A percentile compares a stretch with the other conserved stretches of the same genome.
phyloP scores from a whole-genome alignment of 208 protist genomes.

The Leishmania braziliensis region DNA sequence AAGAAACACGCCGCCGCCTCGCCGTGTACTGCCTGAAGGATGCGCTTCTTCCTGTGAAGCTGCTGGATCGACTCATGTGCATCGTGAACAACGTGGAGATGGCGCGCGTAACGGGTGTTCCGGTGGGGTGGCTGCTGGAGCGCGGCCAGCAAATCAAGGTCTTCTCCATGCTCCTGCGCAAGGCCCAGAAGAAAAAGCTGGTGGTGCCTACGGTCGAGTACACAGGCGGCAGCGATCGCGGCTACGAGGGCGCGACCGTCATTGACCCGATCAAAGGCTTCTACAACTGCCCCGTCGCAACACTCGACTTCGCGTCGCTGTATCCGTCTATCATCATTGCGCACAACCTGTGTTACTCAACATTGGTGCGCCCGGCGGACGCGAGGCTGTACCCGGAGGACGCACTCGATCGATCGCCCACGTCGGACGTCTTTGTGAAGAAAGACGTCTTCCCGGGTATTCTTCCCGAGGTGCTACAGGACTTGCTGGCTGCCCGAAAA shows the following conservation, averaged over 20 bases:
- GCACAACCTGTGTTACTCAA: slow-evolving; percentile 99
- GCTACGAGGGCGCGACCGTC: slow-evolving; percentile 98
- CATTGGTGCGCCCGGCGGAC: slow-evolving; percentile 63
- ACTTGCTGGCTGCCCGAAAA: slow-evolving; percentile 81
- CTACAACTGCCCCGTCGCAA: slow-evolving; percentile 98
- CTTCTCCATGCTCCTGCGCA: slow-evolving; percentile 93
- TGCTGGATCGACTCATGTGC: slow-evolving; percentile 99
- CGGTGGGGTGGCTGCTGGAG: slow-evolving; percentile 95
- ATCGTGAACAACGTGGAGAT: slow-evolving; percentile 99
- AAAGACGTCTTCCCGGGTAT: slow-evolving; percentile 76
- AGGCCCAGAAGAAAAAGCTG: slow-evolving; percentile 77
- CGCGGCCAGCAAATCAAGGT: slow-evolving; percentile 99
- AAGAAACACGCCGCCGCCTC: slow-evolving; percentile 97
- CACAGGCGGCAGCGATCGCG: slow-evolving; percentile 52
- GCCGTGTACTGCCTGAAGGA: slow-evolving; percentile 99
- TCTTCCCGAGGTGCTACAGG: slow-evolving; percentile 86
- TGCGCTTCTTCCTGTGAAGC: slow-evolving; percentile 94
- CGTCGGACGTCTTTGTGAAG: slow-evolving; percentile 81
- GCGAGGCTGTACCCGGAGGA: slow-evolving; percentile 90
- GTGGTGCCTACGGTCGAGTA: slow-evolving; percentile 86
- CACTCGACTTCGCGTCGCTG: slow-evolving; percentile 99
- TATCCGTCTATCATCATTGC: slow-evolving; percentile 99
- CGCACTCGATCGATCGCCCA: slow-evolving; percentile 72
- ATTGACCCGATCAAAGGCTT: slow-evolving; percentile 97
- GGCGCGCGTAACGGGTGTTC: slow-evolving; percentile 99